Percentiles rank a stretch among this genome's conserved stretches.
phyloP scores from a whole-genome alignment of 345 rosid genomes.

The Erucastrum elatum region DNA sequence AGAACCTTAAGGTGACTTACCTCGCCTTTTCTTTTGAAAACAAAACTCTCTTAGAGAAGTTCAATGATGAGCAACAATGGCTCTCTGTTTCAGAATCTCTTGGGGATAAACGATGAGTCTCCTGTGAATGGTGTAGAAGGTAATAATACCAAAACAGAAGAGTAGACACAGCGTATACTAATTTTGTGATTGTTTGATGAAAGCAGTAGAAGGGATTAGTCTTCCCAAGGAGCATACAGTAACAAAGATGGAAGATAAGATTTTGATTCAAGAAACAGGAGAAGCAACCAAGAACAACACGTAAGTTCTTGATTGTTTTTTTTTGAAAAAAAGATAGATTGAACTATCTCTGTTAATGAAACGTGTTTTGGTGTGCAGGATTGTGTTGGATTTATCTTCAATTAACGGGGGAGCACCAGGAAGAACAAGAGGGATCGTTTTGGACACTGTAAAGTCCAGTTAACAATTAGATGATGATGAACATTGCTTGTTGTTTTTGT shows the following conservation, averaged over 20 bases:
- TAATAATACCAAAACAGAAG: slow-evolving; percentile 37
- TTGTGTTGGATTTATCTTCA: slow-evolving; percentile 63
- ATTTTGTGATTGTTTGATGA: slow-evolving; percentile 37
- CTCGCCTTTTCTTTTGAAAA: neutral
- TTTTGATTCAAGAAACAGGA: slow-evolving; percentile 52
- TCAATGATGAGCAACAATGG: neutral
- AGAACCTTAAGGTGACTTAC: slow-evolving; percentile 71
- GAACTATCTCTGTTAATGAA: neutral
- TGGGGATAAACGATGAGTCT: slow-evolving; percentile 56
- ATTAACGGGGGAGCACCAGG: slow-evolving; percentile 86
- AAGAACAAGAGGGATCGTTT: slow-evolving; percentile 71
- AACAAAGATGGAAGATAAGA: slow-evolving; percentile 52
- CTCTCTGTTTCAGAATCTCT: slow-evolving; percentile 51
- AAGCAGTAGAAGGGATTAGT: slow-evolving; percentile 54
- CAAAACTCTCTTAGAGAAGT: neutral
- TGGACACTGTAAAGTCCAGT: slow-evolving; percentile 42
- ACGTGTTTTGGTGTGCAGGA: slow-evolving; percentile 41
- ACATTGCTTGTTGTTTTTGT: slow-evolving; percentile 14
- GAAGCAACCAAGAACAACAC: slow-evolving; percentile 27
- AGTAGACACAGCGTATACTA: neutral
- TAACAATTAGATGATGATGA: slow-evolving; percentile 30
- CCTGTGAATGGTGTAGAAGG: slow-evolving; percentile 53
- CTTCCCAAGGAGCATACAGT: slow-evolving; percentile 64
- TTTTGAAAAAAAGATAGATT: too few species aligned
- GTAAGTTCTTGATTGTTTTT: too few species aligned